These are phyloP conservation scores for Pestalotiopsis sp. DNA, from an alignment of 2,329 filamentous ascomycete species.

Conservation along the genomic window DNA sequence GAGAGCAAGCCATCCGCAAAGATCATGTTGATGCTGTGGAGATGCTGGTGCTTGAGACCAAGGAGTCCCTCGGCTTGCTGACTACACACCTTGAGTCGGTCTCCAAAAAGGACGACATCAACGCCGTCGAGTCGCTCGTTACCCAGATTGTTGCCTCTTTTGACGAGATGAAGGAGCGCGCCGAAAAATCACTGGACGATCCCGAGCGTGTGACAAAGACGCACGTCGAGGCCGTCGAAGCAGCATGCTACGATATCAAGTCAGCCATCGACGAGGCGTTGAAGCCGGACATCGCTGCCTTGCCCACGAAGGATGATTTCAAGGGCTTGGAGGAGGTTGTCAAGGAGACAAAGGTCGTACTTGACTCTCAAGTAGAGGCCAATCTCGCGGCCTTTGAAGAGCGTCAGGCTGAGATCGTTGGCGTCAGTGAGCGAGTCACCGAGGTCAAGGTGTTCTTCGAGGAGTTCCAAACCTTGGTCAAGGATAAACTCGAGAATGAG, in stretches of 20 bases:
- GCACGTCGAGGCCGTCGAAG: slow-evolving; percentile 79
- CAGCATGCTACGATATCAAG: slow-evolving; percentile 85
- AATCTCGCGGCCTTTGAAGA: slow-evolving; percentile 82
- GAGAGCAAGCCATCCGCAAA: slow-evolving; percentile 70
- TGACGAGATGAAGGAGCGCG: slow-evolving; percentile 70
- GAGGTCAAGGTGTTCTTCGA: slow-evolving; percentile 79
- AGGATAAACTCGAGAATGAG: slow-evolving; percentile 76
- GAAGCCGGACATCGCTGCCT: slow-evolving; percentile 67
- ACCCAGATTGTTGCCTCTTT: slow-evolving; percentile 76
- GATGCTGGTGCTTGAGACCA: slow-evolving; percentile 69
- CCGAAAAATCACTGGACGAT: slow-evolving; percentile 56
- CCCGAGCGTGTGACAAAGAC: slow-evolving; percentile 75
- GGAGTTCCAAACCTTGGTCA: slow-evolving; percentile 76
- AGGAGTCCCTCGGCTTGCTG: slow-evolving; percentile 70
- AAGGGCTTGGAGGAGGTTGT: slow-evolving; percentile 71
- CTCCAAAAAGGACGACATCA: slow-evolving; percentile 78
- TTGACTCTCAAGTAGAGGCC: slow-evolving; percentile 69
- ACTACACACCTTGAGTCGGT: slow-evolving; percentile 69
- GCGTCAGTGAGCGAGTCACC: slow-evolving; percentile 75
- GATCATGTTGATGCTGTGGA: slow-evolving; percentile 71
- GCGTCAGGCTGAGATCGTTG: slow-evolving; percentile 80
- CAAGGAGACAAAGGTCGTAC: slow-evolving; percentile 71
- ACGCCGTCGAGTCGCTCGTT: slow-evolving; percentile 75
- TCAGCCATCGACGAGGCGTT: slow-evolving; percentile 73
- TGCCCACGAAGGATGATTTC: slow-evolving; percentile 69